Percentiles rank a stretch among this genome's conserved stretches.
Evolutionary conservation across 495 filamentous ascomycete genomes (phyloP).

Genomic region (Penicillium egyptiacum): DNA sequence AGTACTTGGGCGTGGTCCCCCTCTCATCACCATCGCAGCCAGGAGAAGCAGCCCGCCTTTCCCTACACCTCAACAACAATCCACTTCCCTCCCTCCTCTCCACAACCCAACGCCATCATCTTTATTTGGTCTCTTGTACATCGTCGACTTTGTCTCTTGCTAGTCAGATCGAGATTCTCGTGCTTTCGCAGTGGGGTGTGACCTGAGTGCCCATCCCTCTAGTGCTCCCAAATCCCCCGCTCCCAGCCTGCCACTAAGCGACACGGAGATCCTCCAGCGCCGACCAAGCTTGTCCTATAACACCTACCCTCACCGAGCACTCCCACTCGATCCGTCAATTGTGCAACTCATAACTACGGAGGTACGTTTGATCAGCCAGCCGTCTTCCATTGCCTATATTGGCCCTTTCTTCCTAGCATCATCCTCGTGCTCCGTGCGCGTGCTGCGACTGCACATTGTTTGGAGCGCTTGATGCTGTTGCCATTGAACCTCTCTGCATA

Average conservation of each 20-base stretch:
- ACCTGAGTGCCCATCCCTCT: slow-evolving; percentile 20
- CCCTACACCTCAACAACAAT: slow-evolving; percentile 30
- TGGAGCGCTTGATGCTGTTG: slow-evolving; percentile 9
- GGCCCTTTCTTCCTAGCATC: slow-evolving; percentile 15
- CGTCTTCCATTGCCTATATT: slow-evolving; percentile 6
- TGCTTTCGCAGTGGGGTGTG: slow-evolving; percentile 17
- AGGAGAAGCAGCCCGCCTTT: slow-evolving; percentile 35
- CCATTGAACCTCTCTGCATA: slow-evolving; percentile 17
- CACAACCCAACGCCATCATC: slow-evolving; percentile 13
- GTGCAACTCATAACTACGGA: slow-evolving; percentile 15
- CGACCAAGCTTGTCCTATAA: slow-evolving; percentile 36
- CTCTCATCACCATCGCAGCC: slow-evolving; percentile 33
- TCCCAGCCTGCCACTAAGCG: slow-evolving; percentile 47
- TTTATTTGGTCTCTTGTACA: slow-evolving; percentile 8
- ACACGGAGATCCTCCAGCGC: slow-evolving; percentile 45
- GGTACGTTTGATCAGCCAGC: slow-evolving; percentile 20
- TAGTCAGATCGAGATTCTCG: slow-evolving; percentile 3
- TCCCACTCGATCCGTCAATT: slow-evolving; percentile 23
- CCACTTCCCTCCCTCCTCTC: slow-evolving; percentile 17
- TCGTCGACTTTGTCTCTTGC: slow-evolving; percentile 1
- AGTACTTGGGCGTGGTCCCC: slow-evolving; percentile 9
- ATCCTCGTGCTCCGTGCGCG: slow-evolving; percentile 29
- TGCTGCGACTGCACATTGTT: slow-evolving; percentile 25
- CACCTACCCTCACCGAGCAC: slow-evolving; percentile 21
- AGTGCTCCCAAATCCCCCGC: slow-evolving; percentile 34